A percentile compares a stretch with the other conserved stretches of the same genome.
Evolutionary conservation across 805 yeast species (phyloP).

Genomic region (Metschnikowia noctiluminum): DNA sequence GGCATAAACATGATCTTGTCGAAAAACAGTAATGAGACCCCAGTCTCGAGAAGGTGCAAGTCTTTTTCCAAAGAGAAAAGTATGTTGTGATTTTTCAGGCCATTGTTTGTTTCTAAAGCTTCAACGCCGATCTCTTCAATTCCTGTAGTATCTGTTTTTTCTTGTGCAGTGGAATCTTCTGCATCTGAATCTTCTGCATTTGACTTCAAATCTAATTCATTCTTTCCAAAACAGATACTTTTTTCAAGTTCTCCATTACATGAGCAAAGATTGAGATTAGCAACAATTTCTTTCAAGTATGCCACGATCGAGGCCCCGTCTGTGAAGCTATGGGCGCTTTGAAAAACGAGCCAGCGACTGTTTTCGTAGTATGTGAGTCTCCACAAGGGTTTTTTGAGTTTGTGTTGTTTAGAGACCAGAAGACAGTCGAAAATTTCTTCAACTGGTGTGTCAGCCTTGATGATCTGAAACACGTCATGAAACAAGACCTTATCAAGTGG

Average conservation of each 20-base stretch:
- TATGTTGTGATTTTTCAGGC: too few species aligned
- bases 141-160: too few species aligned
- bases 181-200: too few species aligned
- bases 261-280: background rate
- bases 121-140: background rate
- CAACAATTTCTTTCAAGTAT: constrained; percentile 10
- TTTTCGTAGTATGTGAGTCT: constrained; percentile 4
- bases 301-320: constrained; percentile 12
- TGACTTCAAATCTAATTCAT: too few species aligned
- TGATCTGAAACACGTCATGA: constrained; percentile 5
- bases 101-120: too few species aligned
- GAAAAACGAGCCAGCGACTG: constrained; percentile 8
- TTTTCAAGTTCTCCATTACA: too few species aligned
- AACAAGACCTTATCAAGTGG: constrained; percentile 7
- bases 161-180: too few species aligned
- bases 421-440: background rate
- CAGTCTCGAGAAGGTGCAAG: constrained; percentile 5
- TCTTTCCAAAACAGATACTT: too few species aligned
- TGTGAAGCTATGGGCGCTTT: constrained; percentile 8
- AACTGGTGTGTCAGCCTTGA: background rate
- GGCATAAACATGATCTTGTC: constrained; percentile 2
- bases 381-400: constrained; percentile 5
- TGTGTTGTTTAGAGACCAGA: constrained; percentile 2
- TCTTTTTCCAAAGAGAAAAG: constrained; percentile 4
- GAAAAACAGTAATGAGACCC: constrained; percentile 5